Evolutionary conservation across 192 early-diverging fungal genomes (phyloP).

Genomic region (Coemansia sp.): DNA sequence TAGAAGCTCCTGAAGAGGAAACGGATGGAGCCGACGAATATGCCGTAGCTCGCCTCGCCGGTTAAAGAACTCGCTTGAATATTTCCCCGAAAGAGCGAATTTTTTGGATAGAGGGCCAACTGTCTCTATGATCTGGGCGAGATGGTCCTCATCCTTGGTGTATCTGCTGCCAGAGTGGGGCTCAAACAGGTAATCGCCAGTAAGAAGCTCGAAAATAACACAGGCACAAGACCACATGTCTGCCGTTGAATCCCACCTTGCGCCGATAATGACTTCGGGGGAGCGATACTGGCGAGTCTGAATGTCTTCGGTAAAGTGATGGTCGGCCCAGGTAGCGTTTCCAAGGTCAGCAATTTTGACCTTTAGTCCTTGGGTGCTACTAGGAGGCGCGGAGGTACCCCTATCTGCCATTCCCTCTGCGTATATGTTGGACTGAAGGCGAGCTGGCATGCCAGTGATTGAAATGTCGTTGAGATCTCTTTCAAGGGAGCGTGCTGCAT

Average conservation of each 20-base stretch:
- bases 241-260: conserved; percentile 79
- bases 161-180: conserved; percentile 82
- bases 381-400: conserved; percentile 14
- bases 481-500: conserved; percentile 54
- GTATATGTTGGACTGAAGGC: conserved; percentile 6
- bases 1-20: conserved; percentile 81
- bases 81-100: conserved; percentile 82
- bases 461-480: conserved; percentile 70
- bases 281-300: conserved; percentile 97
- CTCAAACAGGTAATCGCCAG: conserved; percentile 95
- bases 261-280: conserved; percentile 93
- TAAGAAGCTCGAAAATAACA: conserved; percentile 92
- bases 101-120: conserved; percentile 82
- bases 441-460: conserved; percentile 52
- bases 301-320: conserved; percentile 95
- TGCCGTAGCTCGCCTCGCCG: conserved; percentile 85
- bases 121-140: conserved; percentile 96
- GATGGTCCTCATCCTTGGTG: conserved; percentile 94
- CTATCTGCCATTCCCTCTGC: conserved; percentile 6
- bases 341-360: conserved; percentile 98
- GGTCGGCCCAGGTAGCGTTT: conserved; percentile 94
- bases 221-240: conserved; percentile 96
- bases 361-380: conserved; percentile 47
- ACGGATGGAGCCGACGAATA: conserved; percentile 84
- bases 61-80: conserved; percentile 86